Conservation (phyloP, 306 rosid genomes). For the Mimosa pudica region DNA sequence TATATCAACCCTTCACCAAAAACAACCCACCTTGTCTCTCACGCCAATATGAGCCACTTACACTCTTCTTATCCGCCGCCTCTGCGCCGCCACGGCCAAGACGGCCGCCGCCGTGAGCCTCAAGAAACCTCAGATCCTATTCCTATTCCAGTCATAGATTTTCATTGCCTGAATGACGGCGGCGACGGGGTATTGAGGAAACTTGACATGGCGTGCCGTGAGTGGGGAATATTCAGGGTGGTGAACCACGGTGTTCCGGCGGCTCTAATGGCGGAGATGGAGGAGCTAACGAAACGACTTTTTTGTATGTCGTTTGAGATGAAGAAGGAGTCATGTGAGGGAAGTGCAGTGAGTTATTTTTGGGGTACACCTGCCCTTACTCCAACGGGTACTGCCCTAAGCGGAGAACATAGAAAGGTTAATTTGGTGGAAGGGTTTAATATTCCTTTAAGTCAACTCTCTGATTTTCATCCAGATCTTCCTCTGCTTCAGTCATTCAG, state of each 20-base stretch:
- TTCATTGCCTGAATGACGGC: slow-evolving; percentile 32
- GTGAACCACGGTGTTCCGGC: slow-evolving; percentile 67
- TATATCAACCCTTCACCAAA: not conserved
- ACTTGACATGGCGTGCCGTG: slow-evolving; percentile 50
- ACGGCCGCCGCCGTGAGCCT: not conserved
- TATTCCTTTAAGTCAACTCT: slow-evolving; percentile 44
- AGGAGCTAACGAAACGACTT: slow-evolving; percentile 33
- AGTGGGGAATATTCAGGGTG: slow-evolving; percentile 65
- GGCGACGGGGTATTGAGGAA: not conserved
- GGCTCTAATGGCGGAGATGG: slow-evolving; percentile 41
- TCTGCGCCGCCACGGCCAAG: slow-evolving; percentile 22
- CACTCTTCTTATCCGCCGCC: slow-evolving; percentile 45
- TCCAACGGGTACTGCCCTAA: slow-evolving; percentile 42
- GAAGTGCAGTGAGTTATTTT: slow-evolving; percentile 41
- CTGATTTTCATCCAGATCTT: slow-evolving; percentile 32
- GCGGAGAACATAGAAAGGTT: slow-evolving; percentile 18
- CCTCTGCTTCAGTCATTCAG: slow-evolving; percentile 41
- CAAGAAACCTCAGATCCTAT: not conserved
- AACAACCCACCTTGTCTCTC: not conserved
- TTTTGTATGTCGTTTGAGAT: slow-evolving; percentile 47
- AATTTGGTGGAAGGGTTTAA: slow-evolving; percentile 54
- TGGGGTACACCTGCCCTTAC: slow-evolving; percentile 57
- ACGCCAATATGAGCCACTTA: not conserved
- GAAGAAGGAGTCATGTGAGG: slow-evolving; percentile 39
- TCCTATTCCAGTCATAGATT: slow-evolving; percentile 48